These are phyloP conservation scores for Xylaria hypoxylon DNA, from an alignment of 2,329 filamentous ascomycete genomes.

Conservation along the genomic window DNA sequence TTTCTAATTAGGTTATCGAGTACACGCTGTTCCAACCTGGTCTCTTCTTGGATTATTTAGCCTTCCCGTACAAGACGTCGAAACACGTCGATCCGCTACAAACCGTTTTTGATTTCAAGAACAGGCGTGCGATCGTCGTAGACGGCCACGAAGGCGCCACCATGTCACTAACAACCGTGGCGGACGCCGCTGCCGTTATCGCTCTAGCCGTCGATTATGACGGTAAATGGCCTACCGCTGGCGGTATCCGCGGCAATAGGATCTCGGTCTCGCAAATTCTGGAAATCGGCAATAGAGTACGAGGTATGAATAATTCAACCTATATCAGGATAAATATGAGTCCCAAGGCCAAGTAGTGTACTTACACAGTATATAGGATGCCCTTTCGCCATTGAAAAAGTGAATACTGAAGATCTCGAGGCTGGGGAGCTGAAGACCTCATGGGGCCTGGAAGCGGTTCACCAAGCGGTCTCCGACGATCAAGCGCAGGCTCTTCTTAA, in stretches of 20 bases:
- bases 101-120: slow-evolving; percentile 55
- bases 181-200: slow-evolving; percentile 57
- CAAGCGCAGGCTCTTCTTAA: slow-evolving; percentile 51
- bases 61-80: slow-evolving; percentile 60
- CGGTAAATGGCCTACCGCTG: slow-evolving; percentile 56
- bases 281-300: slow-evolving; percentile 55
- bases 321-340: background rate
- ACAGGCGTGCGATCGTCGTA: slow-evolving; percentile 56
- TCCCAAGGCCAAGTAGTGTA: background rate
- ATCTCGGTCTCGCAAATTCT: slow-evolving; percentile 54
- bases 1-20: slow-evolving; percentile 59
- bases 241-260: slow-evolving; percentile 56
- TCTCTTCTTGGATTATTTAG: slow-evolving; percentile 66
- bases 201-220: slow-evolving; percentile 58
- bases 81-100: slow-evolving; percentile 58
- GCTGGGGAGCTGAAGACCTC: slow-evolving; percentile 55
- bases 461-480: slow-evolving; percentile 52
- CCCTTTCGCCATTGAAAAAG: slow-evolving; percentile 57
- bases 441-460: slow-evolving; percentile 54
- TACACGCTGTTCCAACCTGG: slow-evolving; percentile 68
- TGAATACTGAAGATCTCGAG: slow-evolving; percentile 61
- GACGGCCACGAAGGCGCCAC: slow-evolving; percentile 56
- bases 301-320: slow-evolving; percentile 50
- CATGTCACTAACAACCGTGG: slow-evolving; percentile 58
- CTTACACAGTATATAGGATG: slow-evolving; percentile 42